Conservation (phyloP, 345 rosid genomes). For the Eucalyptus cloeziana region DNA sequence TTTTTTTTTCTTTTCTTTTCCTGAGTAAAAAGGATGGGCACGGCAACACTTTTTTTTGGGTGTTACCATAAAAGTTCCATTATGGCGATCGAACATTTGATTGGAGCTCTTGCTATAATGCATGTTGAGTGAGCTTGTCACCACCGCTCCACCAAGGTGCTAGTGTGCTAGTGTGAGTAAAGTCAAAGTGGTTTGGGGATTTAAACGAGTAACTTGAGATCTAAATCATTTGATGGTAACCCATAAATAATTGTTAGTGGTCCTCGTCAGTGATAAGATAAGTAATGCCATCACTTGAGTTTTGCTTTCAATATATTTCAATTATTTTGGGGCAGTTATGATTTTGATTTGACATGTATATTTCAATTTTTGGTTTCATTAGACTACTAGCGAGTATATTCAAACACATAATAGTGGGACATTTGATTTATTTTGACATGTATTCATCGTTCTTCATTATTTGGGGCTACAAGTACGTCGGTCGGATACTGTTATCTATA, state of each 20-base stretch:
- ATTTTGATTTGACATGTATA: neutral
- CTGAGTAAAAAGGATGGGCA: neutral
- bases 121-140: neutral
- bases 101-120: neutral
- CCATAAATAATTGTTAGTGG: neutral
- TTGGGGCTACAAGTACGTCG: rapidly evolving
- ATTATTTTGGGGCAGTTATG: neutral
- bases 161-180: neutral
- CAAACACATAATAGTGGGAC: neutral
- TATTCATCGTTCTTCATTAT: neutral
- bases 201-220: neutral
- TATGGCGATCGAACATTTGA: neutral
- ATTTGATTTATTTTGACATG: too few species aligned
- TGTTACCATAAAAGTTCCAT: neutral
- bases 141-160: neutral
- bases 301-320: neutral
- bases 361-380: neutral
- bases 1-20: neutral
- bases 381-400: too few species aligned
- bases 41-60: neutral
- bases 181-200: neutral
- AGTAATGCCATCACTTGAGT: neutral
- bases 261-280: neutral
- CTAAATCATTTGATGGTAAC: neutral
- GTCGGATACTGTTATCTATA: rapidly evolving